phyloP scores from a whole-genome alignment of 208 protist species.

The Porcisia deanei region DNA sequence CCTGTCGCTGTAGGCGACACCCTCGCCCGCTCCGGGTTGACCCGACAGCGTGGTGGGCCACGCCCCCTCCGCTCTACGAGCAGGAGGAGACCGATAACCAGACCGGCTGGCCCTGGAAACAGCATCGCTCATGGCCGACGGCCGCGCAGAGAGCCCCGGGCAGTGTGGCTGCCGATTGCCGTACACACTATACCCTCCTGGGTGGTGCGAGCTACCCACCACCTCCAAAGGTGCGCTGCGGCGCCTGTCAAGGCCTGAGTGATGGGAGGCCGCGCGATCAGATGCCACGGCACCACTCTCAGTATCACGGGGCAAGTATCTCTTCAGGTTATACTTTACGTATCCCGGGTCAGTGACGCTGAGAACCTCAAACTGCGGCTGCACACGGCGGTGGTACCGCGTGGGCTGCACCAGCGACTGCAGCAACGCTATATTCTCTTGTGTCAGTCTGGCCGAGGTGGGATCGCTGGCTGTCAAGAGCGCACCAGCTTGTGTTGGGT shows the following conservation, averaged over 20 bases:
- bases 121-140: not conserved
- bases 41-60: not conserved
- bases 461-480: not conserved
- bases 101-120: not conserved
- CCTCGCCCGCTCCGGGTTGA: not conserved
- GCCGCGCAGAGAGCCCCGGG: not conserved
- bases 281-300: not conserved
- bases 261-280: not conserved
- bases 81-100: not conserved
- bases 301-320: not conserved
- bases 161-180: not conserved
- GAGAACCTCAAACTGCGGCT: slow-evolving; percentile 18
- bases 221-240: not conserved
- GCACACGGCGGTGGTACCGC: slow-evolving; percentile 23
- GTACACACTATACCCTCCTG: not conserved
- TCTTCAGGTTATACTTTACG: slow-evolving; percentile 25
- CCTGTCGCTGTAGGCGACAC: not conserved
- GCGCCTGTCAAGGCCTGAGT: not conserved
- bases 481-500: not conserved
- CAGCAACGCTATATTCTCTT: slow-evolving; percentile 10
- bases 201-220: not conserved
- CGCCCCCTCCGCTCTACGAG: not conserved
- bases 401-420: slow-evolving; percentile 24
- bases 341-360: slow-evolving; percentile 20
- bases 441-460: slow-evolving; percentile 3